Evolutionary conservation across 148 eudicot genomes (phyloP).

Genomic region (Polygonum maritimum): DNA sequence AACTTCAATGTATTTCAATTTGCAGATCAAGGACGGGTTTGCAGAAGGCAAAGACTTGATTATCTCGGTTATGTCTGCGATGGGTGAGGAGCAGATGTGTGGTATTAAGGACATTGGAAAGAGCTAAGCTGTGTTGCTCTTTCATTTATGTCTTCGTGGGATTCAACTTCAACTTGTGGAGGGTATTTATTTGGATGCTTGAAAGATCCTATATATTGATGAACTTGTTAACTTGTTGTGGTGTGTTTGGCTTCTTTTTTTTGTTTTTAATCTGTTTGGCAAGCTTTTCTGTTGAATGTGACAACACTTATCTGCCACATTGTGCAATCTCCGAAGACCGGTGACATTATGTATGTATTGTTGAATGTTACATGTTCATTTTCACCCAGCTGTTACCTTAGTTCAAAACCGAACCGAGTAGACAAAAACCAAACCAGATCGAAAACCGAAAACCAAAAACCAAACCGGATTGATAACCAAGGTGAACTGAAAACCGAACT

Average conservation of each 20-base stretch:
- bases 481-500: no score
- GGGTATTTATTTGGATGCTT: neutral
- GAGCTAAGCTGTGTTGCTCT: neutral
- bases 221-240: neutral
- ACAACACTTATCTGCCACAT: no score
- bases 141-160: neutral
- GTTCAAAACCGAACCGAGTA: no score
- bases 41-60: constrained; percentile 24
- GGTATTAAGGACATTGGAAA: constrained; percentile 24
- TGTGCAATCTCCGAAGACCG: no score
- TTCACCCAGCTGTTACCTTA: no score
- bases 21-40: constrained; percentile 25
- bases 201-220: neutral
- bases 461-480: no score
- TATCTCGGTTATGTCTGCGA: constrained; percentile 24
- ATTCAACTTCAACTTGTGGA: neutral
- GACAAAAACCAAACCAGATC: no score
- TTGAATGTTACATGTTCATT: no score
- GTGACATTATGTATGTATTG: no score
- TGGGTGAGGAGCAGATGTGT: constrained; percentile 34
- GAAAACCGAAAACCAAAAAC: no score
- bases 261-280: neutral
- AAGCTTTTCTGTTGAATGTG: no score
- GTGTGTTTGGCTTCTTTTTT: neutral
- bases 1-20: neutral